Base-by-base conservation (phyloP, 371 early-diverging fungal species). In the Mucor velutinosus region DNA sequence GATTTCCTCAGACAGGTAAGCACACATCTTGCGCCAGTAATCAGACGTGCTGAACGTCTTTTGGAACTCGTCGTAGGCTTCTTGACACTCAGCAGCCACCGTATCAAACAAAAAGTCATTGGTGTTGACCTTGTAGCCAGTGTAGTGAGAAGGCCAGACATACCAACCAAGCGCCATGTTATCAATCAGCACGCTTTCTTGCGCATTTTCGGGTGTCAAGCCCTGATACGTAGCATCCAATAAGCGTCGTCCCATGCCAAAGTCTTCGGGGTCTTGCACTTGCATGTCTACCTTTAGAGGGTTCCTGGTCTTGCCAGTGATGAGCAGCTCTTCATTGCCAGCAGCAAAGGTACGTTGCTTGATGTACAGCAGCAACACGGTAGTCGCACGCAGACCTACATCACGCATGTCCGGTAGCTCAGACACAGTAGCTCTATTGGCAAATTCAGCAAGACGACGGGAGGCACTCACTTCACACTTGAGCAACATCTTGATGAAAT, bases 371-470 rank as follows among this genome's bases (percentile, higher is more conserved):
- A 92, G 62, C 17, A 90, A 66, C 62, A 78, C 77, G 4, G 76
- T 83, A 0, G 81, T 80, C 1, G 80, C 64, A 8, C 68, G 70
- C 1, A 90, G 72, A 19, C 92, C 88, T 45, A 88, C 82, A 39
- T 84, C 79, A 7, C 96, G 89, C 67, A 94, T 79, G 4, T 89
- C 78, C 8, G 92, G 88, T 55, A 93, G 76, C 56, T 94, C 93
- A 0, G 91, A 89, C 7, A 88, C 76, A n/a, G 89, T 67, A 7
- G 86, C 81, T 27, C 82, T 78, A 11, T 85, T 77, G 12, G 87
- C 82, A 58, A 91, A 87, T 1, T 53, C 55, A 3, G 86, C 89
- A 21, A 94, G 64, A 0, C 81, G 83, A 7, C 76, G 72, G 4
- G 86, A 81, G 2, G 87, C 84, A 19, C 91, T 85, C 1, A 39